Evolutionary conservation across 2,329 filamentous ascomycete species (phyloP).

Genomic region (Neonectria punicea): DNA sequence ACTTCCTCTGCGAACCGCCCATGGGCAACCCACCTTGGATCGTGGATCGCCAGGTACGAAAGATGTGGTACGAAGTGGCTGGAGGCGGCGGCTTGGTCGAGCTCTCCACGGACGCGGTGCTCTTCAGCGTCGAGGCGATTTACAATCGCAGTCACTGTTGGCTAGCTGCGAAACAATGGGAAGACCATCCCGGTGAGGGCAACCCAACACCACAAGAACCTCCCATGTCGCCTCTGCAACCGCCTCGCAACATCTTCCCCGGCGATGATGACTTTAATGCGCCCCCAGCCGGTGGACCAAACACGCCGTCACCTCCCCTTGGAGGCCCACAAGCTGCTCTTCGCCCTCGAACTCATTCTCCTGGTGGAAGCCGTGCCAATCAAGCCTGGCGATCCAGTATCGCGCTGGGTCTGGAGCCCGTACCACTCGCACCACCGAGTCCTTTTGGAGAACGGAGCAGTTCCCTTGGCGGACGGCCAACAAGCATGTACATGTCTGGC

Average conservation of each 20-base stretch:
- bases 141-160: constrained; percentile 69
- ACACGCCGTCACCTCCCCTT: constrained; percentile 41
- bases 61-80: constrained; percentile 80
- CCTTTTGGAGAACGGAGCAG: constrained; percentile 50
- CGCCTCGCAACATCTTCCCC: constrained; percentile 51
- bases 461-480: constrained; percentile 48
- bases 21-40: constrained; percentile 80
- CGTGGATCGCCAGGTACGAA: constrained; percentile 70
- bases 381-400: constrained; percentile 55
- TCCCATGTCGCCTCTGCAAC: constrained; percentile 52
- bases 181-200: constrained; percentile 47
- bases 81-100: constrained; percentile 69
- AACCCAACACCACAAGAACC: constrained; percentile 42
- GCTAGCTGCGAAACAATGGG: constrained; percentile 64
- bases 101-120: constrained; percentile 68
- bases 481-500: constrained; percentile 44
- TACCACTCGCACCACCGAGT: constrained; percentile 51
- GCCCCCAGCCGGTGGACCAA: constrained; percentile 37
- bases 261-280: constrained; percentile 43
- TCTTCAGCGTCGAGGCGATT: constrained; percentile 70
- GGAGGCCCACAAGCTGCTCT: constrained; percentile 48
- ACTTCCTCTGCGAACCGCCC: constrained; percentile 82
- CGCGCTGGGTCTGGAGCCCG: constrained; percentile 55
- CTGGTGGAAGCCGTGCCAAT: constrained; percentile 47
- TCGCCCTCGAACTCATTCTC: constrained; percentile 53